Evolutionary conservation across 169 alveolate species (phyloP), one percentile per base, ranked within the genome.

Genomic region (Gregarina niphandrodes): DNA sequence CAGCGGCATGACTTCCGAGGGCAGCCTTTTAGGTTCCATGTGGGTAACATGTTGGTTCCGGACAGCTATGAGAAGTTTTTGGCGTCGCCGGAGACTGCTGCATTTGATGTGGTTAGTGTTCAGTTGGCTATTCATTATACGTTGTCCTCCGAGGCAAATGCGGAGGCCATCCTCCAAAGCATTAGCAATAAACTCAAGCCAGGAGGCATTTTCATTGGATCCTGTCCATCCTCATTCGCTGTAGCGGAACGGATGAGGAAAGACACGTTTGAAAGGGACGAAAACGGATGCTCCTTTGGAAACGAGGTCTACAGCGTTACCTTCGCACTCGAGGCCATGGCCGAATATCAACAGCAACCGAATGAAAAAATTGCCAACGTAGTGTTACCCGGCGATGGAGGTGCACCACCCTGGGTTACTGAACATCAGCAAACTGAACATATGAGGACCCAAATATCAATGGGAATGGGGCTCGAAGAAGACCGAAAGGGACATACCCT

Each of bases 121-220:
- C 76, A 76, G 51, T 69, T 76, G 49, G 64, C 82, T 16, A 61
- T 76, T 50, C 87, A 76, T 44, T 76, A 76, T 42, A 62, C 67
- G 57, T 62, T 67, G 30, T 61, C 61, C 40, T 57, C 56, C 31
- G 80, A 70, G 47, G 52, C 51, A 45, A 61, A 60, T 37, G 52
- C 73, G 19, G 37, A 58, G 16, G 68, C 67, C 18, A 64, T 75
- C 43, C 61, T 75, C 32, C 12, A 21, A 19, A 67, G 68, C 42
- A 70, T 60, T 1, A 50, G 77, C n/a, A 29, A 32, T 3, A 49
- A 66, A 43, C 42, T 75, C 50, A 67, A 54, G 18, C 60, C 61
- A 0, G 86, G 86, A 4, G 81, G 86, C 3, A 53, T 52, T 38
- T 64, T 70, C 57, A 53, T 75, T 28, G 86, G 82, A 20, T 56